Base-by-base conservation (phyloP, 257 asterid genomes). In the Coffea eugenioides region DNA sequence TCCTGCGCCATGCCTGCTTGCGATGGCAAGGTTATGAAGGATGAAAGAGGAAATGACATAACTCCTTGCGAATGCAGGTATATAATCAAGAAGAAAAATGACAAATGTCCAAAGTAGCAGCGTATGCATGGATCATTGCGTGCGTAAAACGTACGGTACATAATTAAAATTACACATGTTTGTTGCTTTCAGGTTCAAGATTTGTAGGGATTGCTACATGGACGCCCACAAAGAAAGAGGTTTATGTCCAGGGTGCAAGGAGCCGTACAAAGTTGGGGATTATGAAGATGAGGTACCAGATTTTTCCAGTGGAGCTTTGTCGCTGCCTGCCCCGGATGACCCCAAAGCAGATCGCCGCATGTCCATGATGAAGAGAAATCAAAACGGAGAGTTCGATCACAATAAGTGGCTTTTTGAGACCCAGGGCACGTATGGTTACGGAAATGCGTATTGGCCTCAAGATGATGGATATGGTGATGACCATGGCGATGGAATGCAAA, bases 141-240 rank as follows among this genome's bases (percentile, higher is more conserved):
- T 31, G 31, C 31, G 27, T 27, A 27, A 27, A 27, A 27, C 27
- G 27, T 27, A 27, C 27, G 31, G 31, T 31, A 31, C 31, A 31
- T 31, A 31, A 31, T 31, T 31, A 31, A 15, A 43, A 56, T 31
- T 3, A n/a, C 23, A 59, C 16, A 1, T 14, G 31, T 46, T 41
- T 3, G 5, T 10, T 23, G 11, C 48, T 49, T 84, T 11, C 71
- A 91, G 94, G 93, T 94, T 84, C 85, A 94, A 94, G 80, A 94
- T 94, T 25, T 94, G 97, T 75, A 85, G 97, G 82, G 98, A 94
- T 48, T 94, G 98, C 87, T 94, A 87, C 87, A 86, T 92, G 95
- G 98, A 94, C 34, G 95, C 98, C 62, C 94, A 89, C 61, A 94
- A 91, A 23, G 97, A 91, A 8, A 83, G 91, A 0, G 92, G 95